Evolutionary conservation across 2,329 filamentous ascomycete species (phyloP).

Genomic region (Fusarium sp.): DNA sequence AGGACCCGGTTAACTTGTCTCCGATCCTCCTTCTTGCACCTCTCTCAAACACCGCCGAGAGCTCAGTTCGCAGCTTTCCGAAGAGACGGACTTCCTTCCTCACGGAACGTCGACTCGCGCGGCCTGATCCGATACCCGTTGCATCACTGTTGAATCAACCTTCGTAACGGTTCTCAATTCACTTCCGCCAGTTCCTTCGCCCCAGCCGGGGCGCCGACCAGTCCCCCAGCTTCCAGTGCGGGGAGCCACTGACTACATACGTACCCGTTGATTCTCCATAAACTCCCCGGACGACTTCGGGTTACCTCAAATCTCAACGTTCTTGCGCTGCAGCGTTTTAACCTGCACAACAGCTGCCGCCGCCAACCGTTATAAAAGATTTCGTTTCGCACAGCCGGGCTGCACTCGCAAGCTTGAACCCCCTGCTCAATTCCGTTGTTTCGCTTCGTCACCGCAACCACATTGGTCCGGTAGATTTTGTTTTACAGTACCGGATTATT

Average conservation of each 20-base stretch:
- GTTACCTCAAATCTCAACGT: constrained; percentile 28
- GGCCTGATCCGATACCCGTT: constrained; percentile 3
- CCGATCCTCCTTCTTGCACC: constrained; percentile 35
- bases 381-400: constrained; percentile 9
- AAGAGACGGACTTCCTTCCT: constrained; percentile 2
- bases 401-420: not conserved
- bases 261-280: constrained; percentile 39
- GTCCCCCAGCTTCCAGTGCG: constrained; percentile 38
- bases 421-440: not conserved
- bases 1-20: constrained; percentile 22
- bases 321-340: constrained; percentile 25
- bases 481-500: constrained; percentile 14
- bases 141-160: not conserved
- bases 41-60: constrained; percentile 11
- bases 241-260: constrained; percentile 40
- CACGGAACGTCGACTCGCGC: not conserved
- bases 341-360: constrained; percentile 19
- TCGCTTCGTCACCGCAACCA: not conserved
- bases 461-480: constrained; percentile 17
- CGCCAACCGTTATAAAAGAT: constrained; percentile 24
- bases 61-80: constrained; percentile 3
- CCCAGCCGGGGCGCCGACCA: constrained; percentile 35
- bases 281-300: constrained; percentile 31
- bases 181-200: constrained; percentile 17
- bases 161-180: constrained; percentile 18